Base-by-base conservation (phyloP, 306 rosid species). In the Vicia sativa region DNA sequence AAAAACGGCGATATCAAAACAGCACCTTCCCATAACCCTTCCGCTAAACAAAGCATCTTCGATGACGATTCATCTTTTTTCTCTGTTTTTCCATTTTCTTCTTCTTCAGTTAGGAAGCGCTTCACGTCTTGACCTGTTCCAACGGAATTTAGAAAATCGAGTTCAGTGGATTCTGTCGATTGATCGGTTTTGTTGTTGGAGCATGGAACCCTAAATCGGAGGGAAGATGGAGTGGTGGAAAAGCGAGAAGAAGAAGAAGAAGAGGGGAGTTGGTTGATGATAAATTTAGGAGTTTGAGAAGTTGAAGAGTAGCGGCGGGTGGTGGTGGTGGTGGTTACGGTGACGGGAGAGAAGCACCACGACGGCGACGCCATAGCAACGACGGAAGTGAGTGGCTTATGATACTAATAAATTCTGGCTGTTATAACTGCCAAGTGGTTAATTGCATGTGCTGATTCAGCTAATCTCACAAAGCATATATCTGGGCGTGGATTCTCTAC, bases 1-100 rank as follows among this genome's bases (percentile, higher is more conserved):
- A 92, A 92, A 76, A 92, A 89, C 25, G 98, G 96, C n/a, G 98
- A 92, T 6, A 89, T 82, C 73, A 92, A 37, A 66, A 92, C 96
- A 15, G 73, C 77, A 79, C 83, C 82, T 77, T 89, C 96, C 89
- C 83, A 85, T 37, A 74, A 3, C 31, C 60, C 45, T 49, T 78
- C 78, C 1, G 58, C 55, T 3, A 73, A 50, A 3, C 65, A 41
- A 21, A 4, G 71, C 11, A 7, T 74, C 41, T 12, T 9, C 9
- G 31, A 26, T 2, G 54, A 28, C 5, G 65, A 48, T 2, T 50
- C 72, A 1, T 23, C 49, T 58, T 57, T 71, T 72, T 34, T 68
- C n/a, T 41, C 58, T 4, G 28, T 34, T 62, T 11, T 59, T 34
- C 21, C 28, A 7, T 72, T 58, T 50, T 48, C 67, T 44, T 46